Percentiles rank a stretch among this genome's conserved stretches.
Evolutionary conservation across 352 stramenopile genomes (phyloP).

Genomic region (Phytophthora agathidicida): DNA sequence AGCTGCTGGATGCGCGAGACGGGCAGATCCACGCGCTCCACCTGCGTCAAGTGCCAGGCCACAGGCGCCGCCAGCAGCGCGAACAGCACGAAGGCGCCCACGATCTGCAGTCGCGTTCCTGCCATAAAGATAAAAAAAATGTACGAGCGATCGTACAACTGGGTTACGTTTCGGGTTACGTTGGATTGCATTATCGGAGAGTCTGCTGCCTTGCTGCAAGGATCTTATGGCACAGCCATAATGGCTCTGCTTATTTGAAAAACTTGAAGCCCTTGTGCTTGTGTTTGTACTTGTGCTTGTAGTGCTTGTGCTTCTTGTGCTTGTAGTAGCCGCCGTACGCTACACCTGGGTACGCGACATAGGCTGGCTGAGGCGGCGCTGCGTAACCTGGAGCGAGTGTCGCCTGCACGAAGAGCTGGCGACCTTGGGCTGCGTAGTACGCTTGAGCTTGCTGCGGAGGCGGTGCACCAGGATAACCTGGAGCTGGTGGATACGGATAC

Average conservation of each 20-base stretch:
- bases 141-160: conserved; percentile 9
- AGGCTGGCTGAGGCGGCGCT: conserved; percentile 44
- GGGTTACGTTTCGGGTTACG: background rate
- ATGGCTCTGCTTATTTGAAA: conserved; percentile 32
- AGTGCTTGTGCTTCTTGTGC: conserved; percentile 61
- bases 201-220: too few relatives aligned
- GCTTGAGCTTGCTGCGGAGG: conserved; percentile 51
- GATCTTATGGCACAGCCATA: too few relatives aligned
- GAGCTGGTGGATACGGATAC: conserved; percentile 51
- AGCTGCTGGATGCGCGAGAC: conserved; percentile 61
- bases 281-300: conserved; percentile 55
- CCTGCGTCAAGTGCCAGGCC: conserved; percentile 70
- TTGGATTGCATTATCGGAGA: background rate
- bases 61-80: conserved; percentile 62
- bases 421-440: conserved; percentile 71
- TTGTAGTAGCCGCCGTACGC: conserved; percentile 62
- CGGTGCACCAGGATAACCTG: conserved; percentile 36
- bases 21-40: conserved; percentile 67
- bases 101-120: conserved; percentile 76
- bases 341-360: conserved; percentile 70
- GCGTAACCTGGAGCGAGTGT: conserved; percentile 50
- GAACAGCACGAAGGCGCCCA: conserved; percentile 78
- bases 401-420: conserved; percentile 75
- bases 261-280: conserved; percentile 65
- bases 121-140: conserved; percentile 49